Conservation (phyloP, 495 filamentous ascomycete species). For the Astrothelium subdiscretum region DNA sequence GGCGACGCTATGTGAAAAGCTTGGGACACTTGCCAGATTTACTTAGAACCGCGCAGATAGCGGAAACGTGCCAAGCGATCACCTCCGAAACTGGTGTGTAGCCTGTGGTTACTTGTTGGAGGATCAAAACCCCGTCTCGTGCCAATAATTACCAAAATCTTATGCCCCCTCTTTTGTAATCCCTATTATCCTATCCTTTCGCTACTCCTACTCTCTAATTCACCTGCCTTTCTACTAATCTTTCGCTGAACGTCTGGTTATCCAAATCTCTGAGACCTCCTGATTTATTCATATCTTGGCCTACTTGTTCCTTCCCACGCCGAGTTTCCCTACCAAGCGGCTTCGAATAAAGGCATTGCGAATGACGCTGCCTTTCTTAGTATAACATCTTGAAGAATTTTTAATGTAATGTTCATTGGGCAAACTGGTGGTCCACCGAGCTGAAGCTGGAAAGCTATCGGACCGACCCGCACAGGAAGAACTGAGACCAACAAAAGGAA, state of each 20-base stretch:
- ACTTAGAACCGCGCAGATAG: background rate
- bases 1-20: background rate
- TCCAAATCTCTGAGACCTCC: background rate
- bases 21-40: background rate
- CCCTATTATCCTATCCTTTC: background rate
- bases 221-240: background rate
- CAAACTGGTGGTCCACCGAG: no score
- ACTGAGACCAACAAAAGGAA: background rate
- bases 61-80: background rate
- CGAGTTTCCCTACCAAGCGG: no score
- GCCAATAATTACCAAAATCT: background rate
- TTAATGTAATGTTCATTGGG: no score
- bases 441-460: background rate
- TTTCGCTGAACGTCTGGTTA: background rate
- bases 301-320: no score
- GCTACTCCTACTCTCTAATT: background rate
- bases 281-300: no score
- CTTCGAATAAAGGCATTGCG: background rate
- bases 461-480: background rate
- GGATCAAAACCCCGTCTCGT: background rate
- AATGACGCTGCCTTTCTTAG: background rate
- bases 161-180: background rate
- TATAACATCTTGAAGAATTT: background rate
- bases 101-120: slow-evolving; percentile 1
- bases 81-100: no score